Evolutionary conservation across 306 rosid species (phyloP).

Genomic region (Pyrus communis): DNA sequence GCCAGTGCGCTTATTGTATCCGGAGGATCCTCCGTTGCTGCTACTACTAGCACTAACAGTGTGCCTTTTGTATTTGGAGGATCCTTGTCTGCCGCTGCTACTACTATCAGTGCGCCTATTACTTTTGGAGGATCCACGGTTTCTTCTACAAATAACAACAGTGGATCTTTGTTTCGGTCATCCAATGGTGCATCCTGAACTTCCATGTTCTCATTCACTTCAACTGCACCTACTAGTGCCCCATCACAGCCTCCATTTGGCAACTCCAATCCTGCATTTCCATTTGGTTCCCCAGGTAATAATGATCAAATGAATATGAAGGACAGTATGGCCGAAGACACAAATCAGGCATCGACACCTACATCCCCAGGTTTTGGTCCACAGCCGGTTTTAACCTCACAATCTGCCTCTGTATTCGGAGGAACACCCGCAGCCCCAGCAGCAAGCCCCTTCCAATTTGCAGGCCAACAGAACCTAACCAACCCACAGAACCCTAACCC

Average conservation of each 20-base stretch:
- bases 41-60: slow-evolving; percentile 23
- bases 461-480: slow-evolving; percentile 41
- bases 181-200: slow-evolving; percentile 40
- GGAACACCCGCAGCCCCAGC: slow-evolving; percentile 30
- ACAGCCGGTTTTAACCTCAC: slow-evolving; percentile 32
- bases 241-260: slow-evolving; percentile 56
- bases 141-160: slow-evolving; percentile 26
- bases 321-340: slow-evolving; percentile 95
- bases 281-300: slow-evolving; percentile 39
- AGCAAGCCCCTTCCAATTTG: slow-evolving; percentile 51
- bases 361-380: slow-evolving; percentile 42
- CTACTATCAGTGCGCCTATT: background rate
- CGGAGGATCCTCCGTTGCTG: slow-evolving; percentile 22
- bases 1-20: slow-evolving; percentile 27
- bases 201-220: slow-evolving; percentile 48
- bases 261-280: slow-evolving; percentile 28
- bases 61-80: slow-evolving; percentile 32
- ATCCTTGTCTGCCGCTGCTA: background rate
- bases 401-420: slow-evolving; percentile 55
- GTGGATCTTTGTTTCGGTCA: slow-evolving; percentile 42
- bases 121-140: slow-evolving; percentile 25
- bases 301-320: slow-evolving; percentile 72
- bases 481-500: slow-evolving; percentile 51
- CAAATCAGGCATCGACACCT: slow-evolving; percentile 36
- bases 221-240: slow-evolving; percentile 30